Percentiles rank a stretch among this genome's conserved stretches.
These are phyloP conservation scores for Boletus sp. DNA, from an alignment of 768 basidiomycete genomes.

Conservation along the genomic window DNA sequence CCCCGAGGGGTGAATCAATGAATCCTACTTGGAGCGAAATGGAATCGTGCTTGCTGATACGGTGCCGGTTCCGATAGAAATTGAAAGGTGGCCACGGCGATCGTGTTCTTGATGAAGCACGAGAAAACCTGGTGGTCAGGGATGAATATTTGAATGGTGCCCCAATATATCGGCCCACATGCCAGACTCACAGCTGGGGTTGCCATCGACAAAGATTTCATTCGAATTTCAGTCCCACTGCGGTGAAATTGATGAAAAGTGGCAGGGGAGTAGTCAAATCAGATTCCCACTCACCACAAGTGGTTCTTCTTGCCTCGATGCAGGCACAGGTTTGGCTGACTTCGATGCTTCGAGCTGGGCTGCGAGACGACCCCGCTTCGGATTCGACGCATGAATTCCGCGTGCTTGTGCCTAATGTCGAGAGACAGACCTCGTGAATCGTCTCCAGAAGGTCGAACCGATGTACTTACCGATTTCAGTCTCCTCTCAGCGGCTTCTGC, in stretches of 20 bases:
- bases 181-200: slow-evolving; percentile 23
- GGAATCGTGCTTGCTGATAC: slow-evolving; percentile 22
- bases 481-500: slow-evolving; percentile 64
- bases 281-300: slow-evolving; percentile 43
- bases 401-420: slow-evolving; percentile 39
- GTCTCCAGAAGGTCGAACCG: slow-evolving; percentile 9
- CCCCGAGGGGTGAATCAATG: slow-evolving; percentile 32
- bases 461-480: slow-evolving; percentile 49
- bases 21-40: slow-evolving; percentile 22
- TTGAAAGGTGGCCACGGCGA: slow-evolving; percentile 31
- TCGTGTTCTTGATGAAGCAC: slow-evolving; percentile 30
- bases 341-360: slow-evolving; percentile 42
- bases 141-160: slow-evolving; percentile 22
- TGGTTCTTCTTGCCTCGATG: slow-evolving; percentile 38
- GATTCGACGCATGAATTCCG: slow-evolving; percentile 44
- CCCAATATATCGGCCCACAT: slow-evolving; percentile 21
- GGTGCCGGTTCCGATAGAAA: slow-evolving; percentile 33
- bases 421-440: slow-evolving; percentile 23
- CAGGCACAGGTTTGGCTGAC: slow-evolving; percentile 35
- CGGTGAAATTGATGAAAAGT: slow-evolving; percentile 30
- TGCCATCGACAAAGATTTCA: slow-evolving; percentile 20
- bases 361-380: slow-evolving; percentile 44
- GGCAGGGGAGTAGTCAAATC: slow-evolving; percentile 14
- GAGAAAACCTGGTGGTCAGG: slow-evolving; percentile 35
- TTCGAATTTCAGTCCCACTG: slow-evolving; percentile 44